A percentile compares a stretch with the other conserved stretches of the same genome.
Evolutionary conservation across 192 early-diverging fungal genomes (phyloP).

Genomic region (Rhizoclosmatium sp.): DNA sequence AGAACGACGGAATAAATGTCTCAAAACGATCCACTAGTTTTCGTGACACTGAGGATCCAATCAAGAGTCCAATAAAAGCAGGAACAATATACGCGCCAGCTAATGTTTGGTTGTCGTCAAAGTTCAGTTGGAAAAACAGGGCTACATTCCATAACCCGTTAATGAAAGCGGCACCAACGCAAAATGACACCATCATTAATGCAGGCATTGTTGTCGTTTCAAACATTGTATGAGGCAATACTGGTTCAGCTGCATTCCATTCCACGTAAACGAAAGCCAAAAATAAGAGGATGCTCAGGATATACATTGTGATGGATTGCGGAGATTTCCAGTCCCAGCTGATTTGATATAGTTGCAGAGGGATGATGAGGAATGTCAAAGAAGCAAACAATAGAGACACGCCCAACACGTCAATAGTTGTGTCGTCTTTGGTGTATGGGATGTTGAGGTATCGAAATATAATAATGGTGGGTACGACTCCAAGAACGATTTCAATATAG

Average conservation of each 20-base stretch:
- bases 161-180: not conserved
- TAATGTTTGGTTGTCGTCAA: not conserved
- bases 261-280: not conserved
- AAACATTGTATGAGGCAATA: not conserved
- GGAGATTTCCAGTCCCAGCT: not conserved
- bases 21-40: not conserved
- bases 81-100: not conserved
- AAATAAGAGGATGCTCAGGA: not conserved
- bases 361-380: not conserved
- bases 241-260: not conserved
- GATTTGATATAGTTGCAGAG: not conserved
- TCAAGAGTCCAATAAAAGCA: not conserved
- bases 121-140: not conserved
- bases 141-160: not conserved
- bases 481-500: slow-evolving; percentile 37
- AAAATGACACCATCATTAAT: not conserved
- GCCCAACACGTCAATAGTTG: not conserved
- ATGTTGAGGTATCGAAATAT: not conserved
- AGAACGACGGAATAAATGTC: not conserved
- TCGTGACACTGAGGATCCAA: not conserved
- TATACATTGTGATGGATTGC: not conserved
- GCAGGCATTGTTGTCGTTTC: not conserved
- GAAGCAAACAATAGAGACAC: not conserved
- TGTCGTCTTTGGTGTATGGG: not conserved
- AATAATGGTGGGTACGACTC: not conserved